These are phyloP conservation scores for Cladosporium sp. DNA, from an alignment of 2,329 filamentous ascomycete genomes.

Conservation along the genomic window DNA sequence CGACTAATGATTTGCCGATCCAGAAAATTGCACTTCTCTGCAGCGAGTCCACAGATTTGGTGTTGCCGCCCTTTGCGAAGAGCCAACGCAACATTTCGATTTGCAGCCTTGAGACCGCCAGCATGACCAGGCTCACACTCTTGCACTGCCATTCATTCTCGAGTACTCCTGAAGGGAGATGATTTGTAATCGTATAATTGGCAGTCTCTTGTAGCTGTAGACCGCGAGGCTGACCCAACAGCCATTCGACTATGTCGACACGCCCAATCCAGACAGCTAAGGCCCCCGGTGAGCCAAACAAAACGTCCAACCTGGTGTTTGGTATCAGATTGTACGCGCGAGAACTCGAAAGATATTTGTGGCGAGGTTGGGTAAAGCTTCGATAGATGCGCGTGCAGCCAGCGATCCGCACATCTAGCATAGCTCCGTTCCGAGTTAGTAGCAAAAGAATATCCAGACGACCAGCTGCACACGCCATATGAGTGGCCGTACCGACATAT, in stretches of 20 bases:
- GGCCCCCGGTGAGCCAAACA: not conserved
- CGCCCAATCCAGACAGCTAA: not conserved
- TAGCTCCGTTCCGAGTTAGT: not conserved
- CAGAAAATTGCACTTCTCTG: too few relatives aligned
- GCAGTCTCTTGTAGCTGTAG: not conserved
- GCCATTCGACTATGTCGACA: not conserved
- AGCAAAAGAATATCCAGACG: not conserved
- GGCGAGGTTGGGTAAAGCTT: too few relatives aligned
- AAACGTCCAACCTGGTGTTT: not conserved
- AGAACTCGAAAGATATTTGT: not conserved
- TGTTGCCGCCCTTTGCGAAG: not conserved
- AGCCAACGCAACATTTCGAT: not conserved
- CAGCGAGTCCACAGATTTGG: too few relatives aligned
- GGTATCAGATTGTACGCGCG: too few relatives aligned
- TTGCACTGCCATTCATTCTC: too few relatives aligned
- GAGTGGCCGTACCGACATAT: not conserved
- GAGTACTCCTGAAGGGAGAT: too few relatives aligned
- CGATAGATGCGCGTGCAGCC: too few relatives aligned
- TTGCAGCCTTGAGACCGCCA: not conserved
- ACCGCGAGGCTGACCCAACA: not conserved
- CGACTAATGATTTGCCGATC: too few relatives aligned
- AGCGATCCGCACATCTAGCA: not conserved
- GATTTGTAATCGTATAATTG: not conserved
- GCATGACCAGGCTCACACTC: too few relatives aligned
- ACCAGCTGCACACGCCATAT: not conserved